Base-by-base conservation (phyloP, 1,284 basidiomycete genomes). In the Trichosporon inkin region DNA sequence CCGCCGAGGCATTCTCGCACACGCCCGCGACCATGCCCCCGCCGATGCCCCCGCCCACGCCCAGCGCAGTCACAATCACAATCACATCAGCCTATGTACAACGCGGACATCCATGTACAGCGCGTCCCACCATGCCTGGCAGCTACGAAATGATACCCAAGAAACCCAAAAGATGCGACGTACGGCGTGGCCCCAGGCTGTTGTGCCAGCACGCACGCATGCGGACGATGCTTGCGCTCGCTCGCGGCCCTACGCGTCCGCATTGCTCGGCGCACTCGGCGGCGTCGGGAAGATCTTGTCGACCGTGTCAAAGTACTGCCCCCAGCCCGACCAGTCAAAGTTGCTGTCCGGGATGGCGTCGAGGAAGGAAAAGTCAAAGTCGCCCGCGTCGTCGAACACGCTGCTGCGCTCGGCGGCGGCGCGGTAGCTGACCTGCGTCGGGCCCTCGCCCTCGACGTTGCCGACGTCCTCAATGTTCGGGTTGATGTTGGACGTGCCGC, bases 311-410 rank as follows among this genome's bases (percentile, higher is more conserved):
- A 66, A 66, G 60, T 63, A 66, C 35, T 63, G 52, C 11, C 59
- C 60, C 74, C 74, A 76, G 4, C 64, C 65, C 19, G 66, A 84
- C 88, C 88, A 93, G 76, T 92, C 88, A 78, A 91, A 91, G 83
- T 90, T 90, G 22, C 84, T 84, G n/a, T 85, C 86, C 14, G 90
- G 90, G 52, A 92, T 83, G 1, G 87, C 87, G 67, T 90, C 88
- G 70, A 93, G 78, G 63, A 90, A 84, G 28, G 83, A 85, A 57
- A 80, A 83, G 74, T 92, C 88, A n/a, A 85, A 60, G 11, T 60
- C 57, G 20, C 54, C 55, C 22, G 44, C 22, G 24, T 64, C 62
- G 34, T 66, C 57, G 17, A 55, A 57, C 16, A 59, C n/a, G 4
- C 20, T 38, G 20, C 41, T 47, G 3, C 57, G 40, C 52, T 62